Conservation (phyloP, 305 asterid species). For the Fraxinus sp. region DNA sequence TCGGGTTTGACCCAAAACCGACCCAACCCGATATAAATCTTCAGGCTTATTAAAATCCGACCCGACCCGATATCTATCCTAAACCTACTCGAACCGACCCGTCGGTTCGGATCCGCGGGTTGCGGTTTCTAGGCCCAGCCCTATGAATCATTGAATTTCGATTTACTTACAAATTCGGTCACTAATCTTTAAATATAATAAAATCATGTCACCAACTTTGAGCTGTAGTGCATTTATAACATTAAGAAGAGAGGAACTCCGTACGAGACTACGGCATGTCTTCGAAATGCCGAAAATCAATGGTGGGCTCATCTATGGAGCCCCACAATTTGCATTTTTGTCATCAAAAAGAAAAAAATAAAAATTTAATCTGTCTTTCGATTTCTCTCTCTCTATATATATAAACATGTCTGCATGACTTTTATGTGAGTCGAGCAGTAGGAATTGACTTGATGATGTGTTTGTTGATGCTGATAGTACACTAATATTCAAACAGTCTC, state of each 20-base stretch:
- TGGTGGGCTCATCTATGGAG: not conserved
- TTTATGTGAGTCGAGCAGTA: not conserved
- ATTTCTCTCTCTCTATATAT: not conserved
- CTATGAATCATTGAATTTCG: too few species aligned
- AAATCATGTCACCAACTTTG: not conserved
- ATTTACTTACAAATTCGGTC: too few species aligned
- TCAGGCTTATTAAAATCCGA: too few species aligned
- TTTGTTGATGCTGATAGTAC: not conserved
- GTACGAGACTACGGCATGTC: not conserved
- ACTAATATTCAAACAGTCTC: not conserved
- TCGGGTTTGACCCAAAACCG: too few species aligned
- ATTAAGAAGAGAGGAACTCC: not conserved
- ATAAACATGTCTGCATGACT: not conserved
- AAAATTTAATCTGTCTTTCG: too few species aligned
- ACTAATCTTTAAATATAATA: too few species aligned
- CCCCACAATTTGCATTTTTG: not conserved
- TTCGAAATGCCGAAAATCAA: not conserved
- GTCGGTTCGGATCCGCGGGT: too few species aligned
- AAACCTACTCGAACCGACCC: too few species aligned
- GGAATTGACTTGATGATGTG: constrained; percentile 2
- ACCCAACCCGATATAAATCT: too few species aligned
- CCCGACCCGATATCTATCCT: too few species aligned
- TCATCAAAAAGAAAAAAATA: not conserved
- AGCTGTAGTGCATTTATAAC: not conserved
- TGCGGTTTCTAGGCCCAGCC: too few species aligned